These are phyloP conservation scores for Globisporangium carolinianum DNA, from an alignment of 352 stramenopile genomes.

Conservation along the genomic window DNA sequence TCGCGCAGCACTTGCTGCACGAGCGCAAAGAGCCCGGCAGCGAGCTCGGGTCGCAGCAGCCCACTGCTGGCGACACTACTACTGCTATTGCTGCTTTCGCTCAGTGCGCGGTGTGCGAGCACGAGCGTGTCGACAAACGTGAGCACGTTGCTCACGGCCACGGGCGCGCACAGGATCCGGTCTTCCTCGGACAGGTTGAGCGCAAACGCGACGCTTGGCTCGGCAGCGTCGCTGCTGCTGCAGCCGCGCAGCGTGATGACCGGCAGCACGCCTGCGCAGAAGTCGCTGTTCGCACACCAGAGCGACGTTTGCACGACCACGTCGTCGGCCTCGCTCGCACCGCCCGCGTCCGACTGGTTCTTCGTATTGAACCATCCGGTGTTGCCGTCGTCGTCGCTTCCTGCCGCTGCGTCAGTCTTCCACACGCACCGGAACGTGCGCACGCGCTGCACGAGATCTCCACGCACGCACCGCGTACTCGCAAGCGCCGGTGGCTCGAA, in stretches of 20 bases:
- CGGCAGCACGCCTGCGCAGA: conserved; percentile 47
- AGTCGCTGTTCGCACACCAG: conserved; percentile 61
- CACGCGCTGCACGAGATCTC: conserved; percentile 67
- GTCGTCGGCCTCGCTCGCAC: conserved; percentile 31
- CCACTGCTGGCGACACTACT: not conserved
- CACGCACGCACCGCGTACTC: conserved; percentile 55
- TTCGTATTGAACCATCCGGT: conserved; percentile 13
- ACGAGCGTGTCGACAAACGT: conserved; percentile 39
- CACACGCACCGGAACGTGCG: conserved; percentile 62
- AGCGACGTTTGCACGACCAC: conserved; percentile 59
- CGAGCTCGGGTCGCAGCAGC: conserved; percentile 48
- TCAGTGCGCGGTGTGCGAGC: conserved; percentile 6
- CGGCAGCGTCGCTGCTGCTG: conserved; percentile 26
- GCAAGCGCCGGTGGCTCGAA: conserved; percentile 59
- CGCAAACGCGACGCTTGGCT: conserved; percentile 34
- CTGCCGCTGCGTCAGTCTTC: conserved; percentile 30
- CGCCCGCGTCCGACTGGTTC: conserved; percentile 27
- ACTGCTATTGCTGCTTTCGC: conserved; percentile 1
- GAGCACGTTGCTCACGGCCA: conserved; percentile 55
- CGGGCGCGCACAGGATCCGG: conserved; percentile 54
- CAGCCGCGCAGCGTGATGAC: conserved; percentile 54
- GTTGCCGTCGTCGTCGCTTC: conserved; percentile 17
- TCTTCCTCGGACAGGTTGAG: conserved; percentile 71
- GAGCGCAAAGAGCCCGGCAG: conserved; percentile 60
- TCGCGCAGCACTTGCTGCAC: conserved; percentile 67